Conservation (phyloP, 148 eudicot genomes). For the Talinum fruticosum region DNA sequence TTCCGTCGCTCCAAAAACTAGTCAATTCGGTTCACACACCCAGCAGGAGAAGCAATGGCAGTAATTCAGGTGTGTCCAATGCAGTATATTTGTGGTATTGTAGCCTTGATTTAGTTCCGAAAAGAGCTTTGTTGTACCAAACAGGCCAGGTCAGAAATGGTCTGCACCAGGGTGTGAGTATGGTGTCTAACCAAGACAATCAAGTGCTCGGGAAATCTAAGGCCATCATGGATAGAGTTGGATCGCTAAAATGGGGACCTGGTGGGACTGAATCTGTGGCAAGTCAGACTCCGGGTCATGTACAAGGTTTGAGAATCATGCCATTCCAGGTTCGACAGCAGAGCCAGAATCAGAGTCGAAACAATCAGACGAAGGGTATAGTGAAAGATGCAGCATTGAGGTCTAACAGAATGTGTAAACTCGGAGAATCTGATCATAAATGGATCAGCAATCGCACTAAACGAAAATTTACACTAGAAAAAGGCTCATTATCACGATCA, state of each 20-base stretch:
- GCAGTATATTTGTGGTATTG: not conserved
- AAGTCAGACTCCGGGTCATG: constrained; percentile 21
- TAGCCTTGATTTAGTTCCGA: constrained; percentile 6
- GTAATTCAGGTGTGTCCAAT: not conserved
- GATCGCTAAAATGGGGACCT: constrained; percentile 17
- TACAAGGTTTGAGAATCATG: constrained; percentile 27
- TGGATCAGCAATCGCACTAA: constrained; percentile 11
- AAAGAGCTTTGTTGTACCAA: constrained; percentile 5
- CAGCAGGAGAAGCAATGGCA: not conserved
- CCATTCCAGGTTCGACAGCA: constrained; percentile 19
- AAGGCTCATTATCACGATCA: not conserved
- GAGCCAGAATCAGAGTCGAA: constrained; percentile 4
- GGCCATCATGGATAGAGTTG: constrained; percentile 19
- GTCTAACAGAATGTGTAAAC: constrained; percentile 7
- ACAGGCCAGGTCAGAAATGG: not conserved
- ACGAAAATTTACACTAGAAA: constrained; percentile 6
- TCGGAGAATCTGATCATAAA: constrained; percentile 4
- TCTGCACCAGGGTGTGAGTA: not conserved
- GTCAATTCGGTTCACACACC: constrained; percentile 16
- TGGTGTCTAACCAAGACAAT: constrained; percentile 4
- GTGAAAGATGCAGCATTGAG: constrained; percentile 14
- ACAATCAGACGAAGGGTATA: not conserved
- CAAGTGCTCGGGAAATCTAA: constrained; percentile 1
- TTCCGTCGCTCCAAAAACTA: constrained; percentile 35
- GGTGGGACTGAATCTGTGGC: constrained; percentile 10